Percentiles rank a stretch among this genome's conserved stretches.
phyloP scores from a whole-genome alignment of 73 alveolate genomes.

The Stentor roeselii region DNA sequence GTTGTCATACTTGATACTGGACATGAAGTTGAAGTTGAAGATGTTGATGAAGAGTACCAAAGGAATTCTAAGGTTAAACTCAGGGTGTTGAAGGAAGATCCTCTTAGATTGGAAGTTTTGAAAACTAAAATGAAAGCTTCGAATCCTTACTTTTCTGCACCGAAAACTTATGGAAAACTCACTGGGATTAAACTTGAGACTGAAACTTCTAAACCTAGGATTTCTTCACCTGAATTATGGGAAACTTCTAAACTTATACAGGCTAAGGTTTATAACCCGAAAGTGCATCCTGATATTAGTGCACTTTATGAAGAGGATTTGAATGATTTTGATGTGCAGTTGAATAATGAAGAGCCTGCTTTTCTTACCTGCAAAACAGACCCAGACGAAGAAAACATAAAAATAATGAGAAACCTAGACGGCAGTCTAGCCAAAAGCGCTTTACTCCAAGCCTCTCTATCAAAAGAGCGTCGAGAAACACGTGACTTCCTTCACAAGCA shows the following conservation, averaged over 20 bases:
- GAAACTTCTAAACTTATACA: conserved; percentile 82
- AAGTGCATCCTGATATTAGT: conserved; percentile 54
- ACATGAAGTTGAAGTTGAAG: conserved; percentile 52
- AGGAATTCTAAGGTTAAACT: conserved; percentile 70
- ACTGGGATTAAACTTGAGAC: conserved; percentile 91
- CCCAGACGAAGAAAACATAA: conserved; percentile 77
- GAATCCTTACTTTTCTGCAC: conserved; percentile 39
- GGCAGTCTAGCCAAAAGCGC: conserved; percentile 92
- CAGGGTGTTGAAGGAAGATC: conserved; percentile 54
- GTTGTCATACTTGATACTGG: conserved; percentile 16
- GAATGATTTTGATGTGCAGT: conserved; percentile 85
- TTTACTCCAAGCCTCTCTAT: conserved; percentile 72
- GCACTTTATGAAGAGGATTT: conserved; percentile 50
- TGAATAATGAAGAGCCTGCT: conserved; percentile 96
- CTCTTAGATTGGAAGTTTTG: conserved; percentile 71
- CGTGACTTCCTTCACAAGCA: conserved; percentile 77
- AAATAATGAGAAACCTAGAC: conserved; percentile 87
- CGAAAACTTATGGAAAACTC: conserved; percentile 64
- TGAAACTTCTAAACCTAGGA: conserved; percentile 63
- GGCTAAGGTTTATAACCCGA: conserved; percentile 65
- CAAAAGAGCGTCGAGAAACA: conserved; percentile 92
- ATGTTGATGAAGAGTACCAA: conserved; percentile 70
- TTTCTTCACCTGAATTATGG: conserved; percentile 95
- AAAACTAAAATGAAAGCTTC: conserved; percentile 67
- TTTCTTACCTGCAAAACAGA: conserved; percentile 93